Evolutionary conservation across 495 filamentous ascomycete species (phyloP).

Genomic region (Lophiotrema nucula): DNA sequence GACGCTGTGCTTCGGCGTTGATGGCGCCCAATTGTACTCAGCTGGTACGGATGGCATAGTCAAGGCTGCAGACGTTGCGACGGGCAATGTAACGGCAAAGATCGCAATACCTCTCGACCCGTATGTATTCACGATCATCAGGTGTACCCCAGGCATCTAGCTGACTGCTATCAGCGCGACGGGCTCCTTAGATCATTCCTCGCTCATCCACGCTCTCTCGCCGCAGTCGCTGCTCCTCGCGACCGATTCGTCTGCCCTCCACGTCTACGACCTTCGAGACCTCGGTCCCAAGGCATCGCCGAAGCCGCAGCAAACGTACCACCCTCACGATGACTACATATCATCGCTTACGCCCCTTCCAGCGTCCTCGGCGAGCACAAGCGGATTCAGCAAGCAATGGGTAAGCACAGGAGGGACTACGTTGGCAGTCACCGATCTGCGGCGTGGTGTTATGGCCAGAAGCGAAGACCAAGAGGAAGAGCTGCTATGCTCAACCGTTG

Average conservation of each 20-base stretch:
- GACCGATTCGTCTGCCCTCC: constrained; percentile 83
- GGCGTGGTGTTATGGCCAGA: constrained; percentile 74
- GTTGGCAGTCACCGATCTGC: constrained; percentile 81
- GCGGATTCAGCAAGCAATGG: constrained; percentile 88
- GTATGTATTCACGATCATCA: constrained; percentile 22
- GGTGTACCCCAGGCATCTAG: no score
- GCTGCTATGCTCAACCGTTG: constrained; percentile 72
- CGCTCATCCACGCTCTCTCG: constrained; percentile 74
- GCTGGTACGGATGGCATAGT: constrained; percentile 87
- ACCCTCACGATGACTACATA: constrained; percentile 89
- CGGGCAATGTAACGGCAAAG: constrained; percentile 78
- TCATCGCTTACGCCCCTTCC: constrained; percentile 85
- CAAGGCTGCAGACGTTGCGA: constrained; percentile 78
- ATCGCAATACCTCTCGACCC: constrained; percentile 54
- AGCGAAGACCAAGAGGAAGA: constrained; percentile 96
- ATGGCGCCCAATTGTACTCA: constrained; percentile 77
- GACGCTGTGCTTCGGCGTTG: constrained; percentile 69
- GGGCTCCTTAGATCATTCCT: constrained; percentile 62
- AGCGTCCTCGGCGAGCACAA: constrained; percentile 70
- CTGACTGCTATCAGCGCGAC: constrained; percentile 15
- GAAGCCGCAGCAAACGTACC: constrained; percentile 72
- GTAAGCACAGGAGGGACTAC: constrained; percentile 88
- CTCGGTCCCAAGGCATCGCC: constrained; percentile 49
- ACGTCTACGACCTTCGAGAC: constrained; percentile 84
- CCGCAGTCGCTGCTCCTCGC: constrained; percentile 86